Evolutionary conservation across 345 rosid species (phyloP).

Genomic region (Pistacia integerrima): DNA sequence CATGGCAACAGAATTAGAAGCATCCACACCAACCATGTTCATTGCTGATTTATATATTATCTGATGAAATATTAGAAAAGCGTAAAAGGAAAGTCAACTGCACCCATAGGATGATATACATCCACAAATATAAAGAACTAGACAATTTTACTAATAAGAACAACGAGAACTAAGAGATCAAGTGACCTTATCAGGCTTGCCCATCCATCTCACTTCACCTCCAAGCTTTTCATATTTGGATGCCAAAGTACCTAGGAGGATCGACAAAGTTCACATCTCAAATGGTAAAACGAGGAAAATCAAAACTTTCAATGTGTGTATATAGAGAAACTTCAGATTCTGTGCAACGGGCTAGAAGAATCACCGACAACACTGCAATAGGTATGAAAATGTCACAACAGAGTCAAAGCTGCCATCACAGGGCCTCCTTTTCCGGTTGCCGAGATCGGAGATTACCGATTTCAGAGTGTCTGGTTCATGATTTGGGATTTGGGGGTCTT

Average conservation of each 20-base stretch:
- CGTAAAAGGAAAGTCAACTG: not conserved
- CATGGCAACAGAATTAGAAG: constrained; percentile 63
- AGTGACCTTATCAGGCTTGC: constrained; percentile 85
- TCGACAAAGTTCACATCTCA: not conserved
- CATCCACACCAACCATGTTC: constrained; percentile 62
- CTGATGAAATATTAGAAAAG: constrained; percentile 32
- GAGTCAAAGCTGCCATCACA: too few species aligned
- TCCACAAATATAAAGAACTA: not conserved
- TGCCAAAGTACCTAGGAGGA: constrained; percentile 66
- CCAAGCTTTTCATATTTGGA: constrained; percentile 86
- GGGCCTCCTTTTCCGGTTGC: too few species aligned
- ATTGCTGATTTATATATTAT: constrained; percentile 82
- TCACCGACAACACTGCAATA: too few species aligned
- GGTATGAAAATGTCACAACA: too few species aligned
- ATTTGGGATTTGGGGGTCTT: too few species aligned
- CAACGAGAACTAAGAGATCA: not conserved
- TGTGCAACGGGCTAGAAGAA: not conserved
- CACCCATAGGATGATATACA: not conserved
- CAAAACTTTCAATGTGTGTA: not conserved
- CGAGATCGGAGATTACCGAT: too few species aligned
- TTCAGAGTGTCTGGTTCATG: too few species aligned
- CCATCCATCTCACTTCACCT: constrained; percentile 97
- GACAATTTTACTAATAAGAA: not conserved
- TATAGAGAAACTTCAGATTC: not conserved
- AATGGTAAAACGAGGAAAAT: constrained; percentile 2